These are phyloP conservation scores for Peterozyma toletana DNA, from an alignment of 805 yeast species.

Conservation along the genomic window DNA sequence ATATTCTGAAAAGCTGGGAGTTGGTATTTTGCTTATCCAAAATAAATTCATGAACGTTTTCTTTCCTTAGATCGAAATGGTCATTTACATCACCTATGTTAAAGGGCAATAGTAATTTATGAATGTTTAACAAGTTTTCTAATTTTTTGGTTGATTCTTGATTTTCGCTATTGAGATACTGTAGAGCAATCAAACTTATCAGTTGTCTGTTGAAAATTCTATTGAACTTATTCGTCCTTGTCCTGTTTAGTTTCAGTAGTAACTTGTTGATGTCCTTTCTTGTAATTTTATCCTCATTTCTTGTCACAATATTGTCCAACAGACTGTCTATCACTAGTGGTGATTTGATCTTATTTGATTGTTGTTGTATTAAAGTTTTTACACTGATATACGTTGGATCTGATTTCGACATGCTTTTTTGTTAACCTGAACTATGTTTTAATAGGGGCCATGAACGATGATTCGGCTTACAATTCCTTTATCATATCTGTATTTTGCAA, in stretches of 20 bases:
- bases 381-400: slow-evolving; percentile 16
- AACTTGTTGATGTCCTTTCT: slow-evolving; percentile 5
- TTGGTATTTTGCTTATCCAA: slow-evolving; percentile 14
- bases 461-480: no score
- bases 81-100: slow-evolving; percentile 12
- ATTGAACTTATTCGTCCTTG: slow-evolving; percentile 11
- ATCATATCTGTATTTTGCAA: no score
- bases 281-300: slow-evolving; percentile 7
- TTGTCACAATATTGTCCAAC: neutral
- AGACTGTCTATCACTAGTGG: slow-evolving; percentile 13
- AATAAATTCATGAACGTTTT: slow-evolving; percentile 17
- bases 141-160: slow-evolving; percentile 8
- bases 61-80: slow-evolving; percentile 7
- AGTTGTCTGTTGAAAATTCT: slow-evolving; percentile 22
- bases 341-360: slow-evolving; percentile 13
- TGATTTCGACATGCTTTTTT: no score
- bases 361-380: slow-evolving; percentile 16
- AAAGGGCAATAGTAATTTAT: slow-evolving; percentile 19
- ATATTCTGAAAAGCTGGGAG: slow-evolving; percentile 2
- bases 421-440: no score
- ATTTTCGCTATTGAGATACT: slow-evolving; percentile 19
- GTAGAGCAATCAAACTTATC: slow-evolving; percentile 20
- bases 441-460: no score
- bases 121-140: slow-evolving; percentile 17
- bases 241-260: slow-evolving; percentile 5